Percentiles rank a stretch among this genome's conserved stretches.
phyloP scores from a whole-genome alignment of 2,329 filamentous ascomycete species.

The Simplicillium sp. region DNA sequence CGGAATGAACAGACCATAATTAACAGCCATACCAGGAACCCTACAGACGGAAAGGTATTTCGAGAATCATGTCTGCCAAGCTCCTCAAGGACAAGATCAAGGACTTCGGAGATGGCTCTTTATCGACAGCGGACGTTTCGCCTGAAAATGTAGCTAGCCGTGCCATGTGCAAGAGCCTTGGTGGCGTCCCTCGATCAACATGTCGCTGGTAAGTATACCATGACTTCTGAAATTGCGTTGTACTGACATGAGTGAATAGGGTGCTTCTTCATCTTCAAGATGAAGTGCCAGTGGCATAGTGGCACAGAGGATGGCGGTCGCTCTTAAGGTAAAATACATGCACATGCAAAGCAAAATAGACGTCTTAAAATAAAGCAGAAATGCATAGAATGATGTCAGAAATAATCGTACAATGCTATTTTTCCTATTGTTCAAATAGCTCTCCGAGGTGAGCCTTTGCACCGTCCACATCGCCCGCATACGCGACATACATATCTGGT shows the following conservation, averaged over 20 bases:
- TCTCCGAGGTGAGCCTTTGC: slow-evolving; percentile 17
- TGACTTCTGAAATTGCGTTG: too few species aligned
- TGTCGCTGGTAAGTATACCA: too few species aligned
- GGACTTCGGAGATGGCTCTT: slow-evolving; percentile 37
- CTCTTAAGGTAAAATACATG: too few species aligned
- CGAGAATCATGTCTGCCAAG: slow-evolving; percentile 49
- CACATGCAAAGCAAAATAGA: too few species aligned
- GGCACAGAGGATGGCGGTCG: too few species aligned
- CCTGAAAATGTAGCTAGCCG: slow-evolving; percentile 50
- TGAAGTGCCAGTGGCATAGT: too few species aligned
- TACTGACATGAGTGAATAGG: too few species aligned
- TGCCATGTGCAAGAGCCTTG: slow-evolving; percentile 51
- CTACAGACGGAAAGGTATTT: slow-evolving; percentile 53
- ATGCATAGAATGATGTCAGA: too few species aligned
- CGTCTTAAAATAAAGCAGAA: too few species aligned
- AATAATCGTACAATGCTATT: neutral
- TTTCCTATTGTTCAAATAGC: slow-evolving; percentile 4
- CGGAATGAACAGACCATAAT: too few species aligned
- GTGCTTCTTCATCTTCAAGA: too few species aligned
- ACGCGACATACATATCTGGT: slow-evolving; percentile 31
- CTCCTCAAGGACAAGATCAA: slow-evolving; percentile 42
- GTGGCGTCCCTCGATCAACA: slow-evolving; percentile 28
- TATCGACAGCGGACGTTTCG: slow-evolving; percentile 55
- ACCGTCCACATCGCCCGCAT: slow-evolving; percentile 17
- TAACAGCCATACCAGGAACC: slow-evolving; percentile 22